Conservation (phyloP, 257 asterid genomes). For the Knoxia roxburghii region DNA sequence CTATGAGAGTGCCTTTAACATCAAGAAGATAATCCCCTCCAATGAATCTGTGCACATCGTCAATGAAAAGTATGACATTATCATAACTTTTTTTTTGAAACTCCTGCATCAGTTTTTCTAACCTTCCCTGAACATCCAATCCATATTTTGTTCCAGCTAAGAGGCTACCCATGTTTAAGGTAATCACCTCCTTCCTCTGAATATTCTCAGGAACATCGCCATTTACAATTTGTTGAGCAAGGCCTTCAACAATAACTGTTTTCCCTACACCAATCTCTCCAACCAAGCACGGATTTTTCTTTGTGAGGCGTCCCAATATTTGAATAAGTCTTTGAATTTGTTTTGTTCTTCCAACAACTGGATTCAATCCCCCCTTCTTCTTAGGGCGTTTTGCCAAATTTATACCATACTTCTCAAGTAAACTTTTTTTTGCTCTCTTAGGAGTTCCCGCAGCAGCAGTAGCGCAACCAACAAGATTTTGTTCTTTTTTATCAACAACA, state of each 20-base stretch:
- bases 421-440: too few species aligned
- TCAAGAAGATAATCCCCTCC: too few species aligned
- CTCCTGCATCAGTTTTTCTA: constrained; percentile 90
- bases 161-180: constrained; percentile 89
- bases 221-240: constrained; percentile 85
- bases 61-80: constrained; percentile 80
- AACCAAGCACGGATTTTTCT: constrained; percentile 94
- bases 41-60: too few species aligned
- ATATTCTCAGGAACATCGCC: constrained; percentile 97
- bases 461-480: constrained; percentile 91
- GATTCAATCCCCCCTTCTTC: too few species aligned
- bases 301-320: constrained; percentile 89
- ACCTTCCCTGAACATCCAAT: constrained; percentile 92
- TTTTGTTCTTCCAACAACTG: too few species aligned
- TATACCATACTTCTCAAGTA: too few species aligned
- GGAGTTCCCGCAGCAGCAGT: too few species aligned
- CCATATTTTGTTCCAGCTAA: constrained; percentile 96
- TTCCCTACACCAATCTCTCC: constrained; percentile 99
- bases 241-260: constrained; percentile 98
- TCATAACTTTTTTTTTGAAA: constrained; percentile 82
- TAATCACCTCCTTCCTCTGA: too few species aligned
- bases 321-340: too few species aligned
- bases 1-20: too few species aligned
- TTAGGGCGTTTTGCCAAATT: too few species aligned
- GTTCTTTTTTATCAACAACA: constrained; percentile 82